Base-by-base conservation (phyloP, 2,329 filamentous ascomycete species). In the Fusarium sororula region DNA sequence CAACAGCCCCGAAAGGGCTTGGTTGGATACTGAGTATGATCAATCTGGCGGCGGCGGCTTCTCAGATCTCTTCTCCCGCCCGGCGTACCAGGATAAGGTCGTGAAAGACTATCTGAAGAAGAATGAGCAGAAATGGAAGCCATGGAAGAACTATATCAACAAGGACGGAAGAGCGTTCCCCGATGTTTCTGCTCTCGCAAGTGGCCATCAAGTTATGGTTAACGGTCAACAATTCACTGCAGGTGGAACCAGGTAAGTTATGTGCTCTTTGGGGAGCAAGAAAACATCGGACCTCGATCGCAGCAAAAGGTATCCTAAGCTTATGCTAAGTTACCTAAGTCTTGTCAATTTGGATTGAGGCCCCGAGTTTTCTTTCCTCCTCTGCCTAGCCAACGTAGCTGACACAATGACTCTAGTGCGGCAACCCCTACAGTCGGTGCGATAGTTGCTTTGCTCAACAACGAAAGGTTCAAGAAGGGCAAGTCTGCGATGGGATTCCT, bases 371-470 rank as follows among this genome's bases (percentile, higher is more conserved):
- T n/a, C 22, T 42, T 24, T 17, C 22, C 41, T 42, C 41, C 22
- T n/a, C 41, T n/a, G 1, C 20, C 26, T 11, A 35, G 9, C 4
- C 22, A 5, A 26, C 9, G 3, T 22, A 14, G 7, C 51, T 53
- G 17, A 65, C 63, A 75, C 66, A 15, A 11, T 47, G 15, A 5
- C 35, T 20, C 28, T 54, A 86, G 84, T 63, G 91, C 91, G 2
- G 87, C 91, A 6, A 83, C 89, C 1, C 92, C 92, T 0, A 83
- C 90, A 1, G 87, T 92, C 56, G 90, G 91, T 0, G 87, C 87
- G 20, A 86, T 94, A 70, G 83, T 94, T 55, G 86, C 88, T 2
- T 85, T 93, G 42, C 80, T 94, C 57, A 94, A 94, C 77, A 89
- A 91, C 67, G 87, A 88, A 28, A 85, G 90, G 38, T 81, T 92